Base-by-base conservation (phyloP, 768 basidiomycete species). In the Mycena metata region DNA sequence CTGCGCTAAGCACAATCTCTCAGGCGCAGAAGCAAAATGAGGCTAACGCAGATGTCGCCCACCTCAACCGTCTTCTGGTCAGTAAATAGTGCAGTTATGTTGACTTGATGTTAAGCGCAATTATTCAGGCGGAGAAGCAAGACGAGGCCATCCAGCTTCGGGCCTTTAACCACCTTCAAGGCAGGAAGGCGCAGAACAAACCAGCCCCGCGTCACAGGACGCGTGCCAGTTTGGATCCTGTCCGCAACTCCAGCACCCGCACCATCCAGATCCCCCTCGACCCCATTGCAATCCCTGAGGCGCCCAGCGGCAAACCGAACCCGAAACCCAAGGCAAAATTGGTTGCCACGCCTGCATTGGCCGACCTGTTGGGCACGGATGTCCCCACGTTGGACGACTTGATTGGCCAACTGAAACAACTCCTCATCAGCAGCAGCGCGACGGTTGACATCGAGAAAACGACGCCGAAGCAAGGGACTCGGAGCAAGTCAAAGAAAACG, bases 331-430 rank as follows among this genome's bases (percentile, higher is more conserved):
- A 60, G 54, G 39, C 26, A 57, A 60, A 46, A n/a, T n/a, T n/a
- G 36, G 60, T 9, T n/a, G n/a, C n/a, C n/a, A 21, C 51, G 21
- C 42, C 65, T 41, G 55, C 55, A 23, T 43, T 68, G 39, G 60
- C 67, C 41, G 45, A 68, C 15, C 30, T 68, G 46, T 47, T 68
- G 46, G 55, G 60, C 56, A 62, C 67, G 30, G 67, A 68, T 63
- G 39, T 63, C 33, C 33, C 43, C 30, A 68, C 47, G 16, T 52
- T 68, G 39, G 13, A 46, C 54, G 21, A 24, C 30, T 39, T 68
- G 42, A 50, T 68, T 47, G 63, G 24, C 45, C 36, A 64, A 54
- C 19, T 57, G 11, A 41, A 65, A 51, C 39, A 10, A 56, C 47
- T 65, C 56, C 55, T 65, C 17, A n/a, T 33, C 55, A 35, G 55